phyloP scores from a whole-genome alignment of 2,329 filamentous ascomycete genomes.

The Colletotrichum musicola region DNA sequence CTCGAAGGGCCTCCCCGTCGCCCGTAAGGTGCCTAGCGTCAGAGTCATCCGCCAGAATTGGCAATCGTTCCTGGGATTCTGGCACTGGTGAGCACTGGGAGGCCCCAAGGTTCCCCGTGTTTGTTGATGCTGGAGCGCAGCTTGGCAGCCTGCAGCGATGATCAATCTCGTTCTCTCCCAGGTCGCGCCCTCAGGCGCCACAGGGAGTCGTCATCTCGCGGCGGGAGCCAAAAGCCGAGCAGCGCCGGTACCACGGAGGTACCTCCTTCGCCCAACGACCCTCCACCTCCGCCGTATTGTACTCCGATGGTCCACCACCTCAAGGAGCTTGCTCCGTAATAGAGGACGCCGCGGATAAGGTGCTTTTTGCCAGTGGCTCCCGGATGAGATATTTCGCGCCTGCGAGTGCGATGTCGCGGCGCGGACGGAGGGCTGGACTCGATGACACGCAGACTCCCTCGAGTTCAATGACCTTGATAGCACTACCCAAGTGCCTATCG shows the following conservation, averaged over 20 bases:
- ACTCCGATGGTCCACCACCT: not conserved
- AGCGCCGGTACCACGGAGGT: not conserved
- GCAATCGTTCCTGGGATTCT: slow-evolving; percentile 1
- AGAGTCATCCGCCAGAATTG: slow-evolving; percentile 36
- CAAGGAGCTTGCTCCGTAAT: no score
- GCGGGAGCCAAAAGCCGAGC: not conserved
- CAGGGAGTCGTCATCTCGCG: slow-evolving; percentile 33
- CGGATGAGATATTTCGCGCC: no score
- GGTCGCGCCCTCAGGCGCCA: slow-evolving; percentile 26
- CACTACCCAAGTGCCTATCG: no score
- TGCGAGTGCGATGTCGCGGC: not conserved
- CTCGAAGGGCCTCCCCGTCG: not conserved
- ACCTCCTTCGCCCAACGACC: not conserved
- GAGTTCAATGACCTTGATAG: no score
- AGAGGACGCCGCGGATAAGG: not conserved
- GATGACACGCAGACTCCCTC: slow-evolving; percentile 19
- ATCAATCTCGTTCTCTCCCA: slow-evolving; percentile 18
- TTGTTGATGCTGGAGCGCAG: slow-evolving; percentile 25
- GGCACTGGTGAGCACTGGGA: slow-evolving; percentile 13
- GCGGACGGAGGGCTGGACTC: not conserved
- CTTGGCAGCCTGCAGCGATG: slow-evolving; percentile 23
- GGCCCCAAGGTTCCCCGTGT: slow-evolving; percentile 29
- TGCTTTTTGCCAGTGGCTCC: not conserved
- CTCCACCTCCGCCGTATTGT: not conserved
- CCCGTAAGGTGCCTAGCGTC: slow-evolving; percentile 8